phyloP scores from a whole-genome alignment of 2,329 filamentous ascomycete genomes.

The Hymenoscyphus scutula region DNA sequence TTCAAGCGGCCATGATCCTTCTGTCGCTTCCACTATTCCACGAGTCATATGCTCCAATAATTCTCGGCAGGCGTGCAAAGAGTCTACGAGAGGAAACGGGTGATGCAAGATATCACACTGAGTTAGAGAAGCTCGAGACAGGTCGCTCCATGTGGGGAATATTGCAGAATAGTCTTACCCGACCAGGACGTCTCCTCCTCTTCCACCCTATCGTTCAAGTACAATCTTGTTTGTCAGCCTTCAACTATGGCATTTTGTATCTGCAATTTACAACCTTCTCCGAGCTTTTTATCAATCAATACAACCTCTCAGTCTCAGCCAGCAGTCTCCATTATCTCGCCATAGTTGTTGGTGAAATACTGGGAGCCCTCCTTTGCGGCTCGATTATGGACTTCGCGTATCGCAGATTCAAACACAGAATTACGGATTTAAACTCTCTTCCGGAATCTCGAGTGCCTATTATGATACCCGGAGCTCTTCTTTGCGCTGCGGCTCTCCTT shows the following conservation, averaged over 20 bases:
- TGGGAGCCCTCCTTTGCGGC: not conserved
- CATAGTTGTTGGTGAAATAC: not conserved
- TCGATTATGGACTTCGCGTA: not conserved
- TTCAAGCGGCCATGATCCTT: not conserved
- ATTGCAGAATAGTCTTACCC: not conserved
- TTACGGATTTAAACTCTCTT: slow-evolving; percentile 33
- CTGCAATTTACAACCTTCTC: not conserved
- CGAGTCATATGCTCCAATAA: not conserved
- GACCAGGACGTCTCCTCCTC: not conserved
- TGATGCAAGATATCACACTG: not conserved
- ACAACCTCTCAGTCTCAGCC: not conserved
- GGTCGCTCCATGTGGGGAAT: not conserved
- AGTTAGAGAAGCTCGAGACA: not conserved
- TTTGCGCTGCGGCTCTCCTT: slow-evolving; percentile 54
- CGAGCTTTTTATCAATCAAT: not conserved
- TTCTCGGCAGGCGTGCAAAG: not conserved
- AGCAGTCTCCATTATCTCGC: not conserved
- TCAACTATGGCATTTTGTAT: not conserved
- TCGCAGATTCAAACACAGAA: slow-evolving; percentile 44
- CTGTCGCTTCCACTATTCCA: not conserved
- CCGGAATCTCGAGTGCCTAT: slow-evolving; percentile 63
- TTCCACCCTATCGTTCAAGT: not conserved
- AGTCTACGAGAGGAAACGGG: not conserved
- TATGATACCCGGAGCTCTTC: slow-evolving; percentile 50
- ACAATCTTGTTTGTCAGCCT: not conserved